Base-by-base conservation (phyloP, 768 basidiomycete species). In the Leccinum longicurvipes region DNA sequence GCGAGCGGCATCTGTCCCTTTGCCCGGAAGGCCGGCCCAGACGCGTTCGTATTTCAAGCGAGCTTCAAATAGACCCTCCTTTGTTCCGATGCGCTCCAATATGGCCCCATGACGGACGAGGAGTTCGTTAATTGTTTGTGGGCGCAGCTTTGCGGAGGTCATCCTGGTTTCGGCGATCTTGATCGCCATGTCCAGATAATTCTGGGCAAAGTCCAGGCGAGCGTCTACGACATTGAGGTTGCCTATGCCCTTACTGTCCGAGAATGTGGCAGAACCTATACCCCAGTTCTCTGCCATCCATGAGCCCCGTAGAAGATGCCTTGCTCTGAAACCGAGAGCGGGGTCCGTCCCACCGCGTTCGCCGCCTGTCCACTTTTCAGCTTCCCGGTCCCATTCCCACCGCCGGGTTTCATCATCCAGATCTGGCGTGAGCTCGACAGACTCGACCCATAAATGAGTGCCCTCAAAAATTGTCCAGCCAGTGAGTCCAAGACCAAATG, bases 251-350 rank as follows among this genome's bases (percentile, higher is more conserved):
- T 68, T 72, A 19, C 65, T 70, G 34, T 69, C 70, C 8, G 65
- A 64, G 50, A 70, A 66, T n/a, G 74, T 65, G 51, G 73, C 73
- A 24, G 77, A 69, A 7, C 79, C 80, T 10, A 75, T 73, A 17
- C 82, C 83, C 85, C 87, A 87, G 58, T 86, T 74, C 55, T 82
- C 77, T 1, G 82, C 81, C 72, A 86, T 83, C 87, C 88, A 91
- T 12, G 89, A 86, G 28, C 80, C 78, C 31, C 89, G 83, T 1
- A 87, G 71, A 41, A 80, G 77, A 66, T 86, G 83, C 25, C 86
- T 74, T 21, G 78, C 86, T 61, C 73, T 75, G 64, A 81, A 77
- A 3, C 87, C 85, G 9, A 91, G 72, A n/a, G 73, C 80, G 4
- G 85, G 78, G 67, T 91, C 87, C n/a, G 89, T 91, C 47, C 89